Evolutionary conservation across 176 grass and related monocot species (phyloP).

Genomic region (Zea luxurians): DNA sequence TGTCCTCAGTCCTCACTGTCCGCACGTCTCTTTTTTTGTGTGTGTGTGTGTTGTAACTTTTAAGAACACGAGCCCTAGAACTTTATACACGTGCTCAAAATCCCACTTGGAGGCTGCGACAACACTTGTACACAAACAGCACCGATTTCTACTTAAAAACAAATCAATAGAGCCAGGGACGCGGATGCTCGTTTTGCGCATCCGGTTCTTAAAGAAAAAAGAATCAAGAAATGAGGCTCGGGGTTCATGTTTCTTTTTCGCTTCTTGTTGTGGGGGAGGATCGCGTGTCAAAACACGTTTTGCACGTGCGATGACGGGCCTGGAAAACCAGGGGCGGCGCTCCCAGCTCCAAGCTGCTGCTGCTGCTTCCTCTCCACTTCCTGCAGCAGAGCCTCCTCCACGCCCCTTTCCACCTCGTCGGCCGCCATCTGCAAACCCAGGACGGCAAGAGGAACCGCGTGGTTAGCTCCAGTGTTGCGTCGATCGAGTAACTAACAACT

Average conservation of each 20-base stretch:
- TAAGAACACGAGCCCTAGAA: neutral
- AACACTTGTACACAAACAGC: neutral
- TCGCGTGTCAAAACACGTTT: conserved; percentile 45
- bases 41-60: too few relatives aligned
- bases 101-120: neutral
- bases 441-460: neutral
- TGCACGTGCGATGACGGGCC: conserved; percentile 34
- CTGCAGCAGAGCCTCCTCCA: conserved; percentile 60
- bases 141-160: neutral
- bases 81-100: neutral
- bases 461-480: neutral
- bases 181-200: neutral
- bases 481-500: neutral
- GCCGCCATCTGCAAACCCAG: conserved; percentile 55
- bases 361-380: conserved; percentile 44
- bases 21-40: neutral
- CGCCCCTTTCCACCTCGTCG: conserved; percentile 56
- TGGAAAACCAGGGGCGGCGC: neutral
- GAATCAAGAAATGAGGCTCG: conserved; percentile 3
- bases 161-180: neutral
- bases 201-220: conserved; percentile 22
- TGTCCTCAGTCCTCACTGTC: neutral
- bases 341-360: neutral
- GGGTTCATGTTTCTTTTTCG: neutral
- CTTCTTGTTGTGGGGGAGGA: neutral